Base-by-base conservation (phyloP, 2,329 filamentous ascomycete species). In the Aspergillus fumigatus region DNA sequence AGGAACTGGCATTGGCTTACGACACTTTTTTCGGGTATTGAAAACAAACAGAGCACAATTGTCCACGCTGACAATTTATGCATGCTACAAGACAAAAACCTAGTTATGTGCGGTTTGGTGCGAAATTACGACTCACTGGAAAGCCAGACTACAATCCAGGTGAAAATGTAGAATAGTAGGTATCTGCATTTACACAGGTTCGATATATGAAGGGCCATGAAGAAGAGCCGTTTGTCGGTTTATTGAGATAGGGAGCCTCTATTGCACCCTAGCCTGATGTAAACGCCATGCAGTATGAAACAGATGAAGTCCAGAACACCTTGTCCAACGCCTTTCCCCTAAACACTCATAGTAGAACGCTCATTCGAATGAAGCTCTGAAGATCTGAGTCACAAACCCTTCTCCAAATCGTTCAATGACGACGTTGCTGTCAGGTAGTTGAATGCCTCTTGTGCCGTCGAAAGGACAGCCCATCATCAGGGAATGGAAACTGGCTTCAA, bases 401-500 rank as follows among this genome's bases (percentile, higher is more conserved):
- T 38, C 52, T 51, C 48, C 23, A 48, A 52, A 57, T 55, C 53
- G 43, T 3, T 23, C 21, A 23, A 3, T 45, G 41, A 21, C 11
- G 21, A 43, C 17, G 2, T 19, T 26, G 19, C 25, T 23, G 9
- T 25, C 23, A 23, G 21, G 9, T 47, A 23, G 43, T 11, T 47
- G 11, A 23, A 47, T 14, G 9, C 11, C 11, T 17, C 43, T 14
- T n/a, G 23, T 23, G 21, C n/a, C 21, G 10, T 23, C 7, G 21
- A 45, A 38, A 7, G 11, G 43, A 23, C 19, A 25, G 23, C 23
- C 43, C 43, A 23, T 17, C 43, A 47, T 47, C 10, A 17, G 4
- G 7, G 21, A 9, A 51, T 51, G 25, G 23, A 21, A 21, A 5
- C 8, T 14, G 21, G 11, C 14, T 21, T 60, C 73, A 86, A 67